Conservation (phyloP, 345 rosid species). For the Gossypium bickii region DNA sequence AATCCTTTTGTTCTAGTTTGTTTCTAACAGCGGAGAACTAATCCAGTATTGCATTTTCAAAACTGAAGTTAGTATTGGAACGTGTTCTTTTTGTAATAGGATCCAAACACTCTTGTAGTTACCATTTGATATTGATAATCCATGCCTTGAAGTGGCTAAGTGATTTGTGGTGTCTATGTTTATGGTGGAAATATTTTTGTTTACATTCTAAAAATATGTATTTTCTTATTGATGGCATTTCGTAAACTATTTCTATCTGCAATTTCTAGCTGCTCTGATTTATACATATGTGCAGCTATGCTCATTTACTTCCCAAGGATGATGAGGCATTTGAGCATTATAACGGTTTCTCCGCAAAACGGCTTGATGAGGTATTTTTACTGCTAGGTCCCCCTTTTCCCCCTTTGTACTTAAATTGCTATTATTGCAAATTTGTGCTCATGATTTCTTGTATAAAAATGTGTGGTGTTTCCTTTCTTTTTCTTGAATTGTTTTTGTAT, state of each 20-base stretch:
- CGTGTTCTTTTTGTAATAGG: slow-evolving; percentile 5
- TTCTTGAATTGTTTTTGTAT: neutral
- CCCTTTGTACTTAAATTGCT: neutral
- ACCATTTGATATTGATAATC: neutral
- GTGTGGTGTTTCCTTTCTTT: neutral
- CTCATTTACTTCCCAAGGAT: slow-evolving; percentile 90
- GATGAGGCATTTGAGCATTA: slow-evolving; percentile 88
- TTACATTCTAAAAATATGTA: neutral
- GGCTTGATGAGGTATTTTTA: slow-evolving; percentile 79
- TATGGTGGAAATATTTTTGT: too few species aligned
- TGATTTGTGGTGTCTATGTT: neutral
- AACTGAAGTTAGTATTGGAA: neutral
- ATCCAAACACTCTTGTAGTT: neutral
- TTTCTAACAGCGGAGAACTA: neutral
- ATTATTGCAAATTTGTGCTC: neutral
- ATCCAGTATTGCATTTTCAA: neutral
- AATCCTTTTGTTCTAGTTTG: neutral
- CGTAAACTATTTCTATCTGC: neutral
- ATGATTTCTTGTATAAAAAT: neutral
- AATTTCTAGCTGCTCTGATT: slow-evolving; percentile 1
- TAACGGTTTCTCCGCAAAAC: slow-evolving; percentile 56
- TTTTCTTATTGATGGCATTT: neutral
- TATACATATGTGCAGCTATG: slow-evolving; percentile 47
- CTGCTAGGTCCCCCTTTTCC: neutral
- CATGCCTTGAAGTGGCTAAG: neutral